Evolutionary conservation across 306 rosid genomes (phyloP).

Genomic region (Castanea crenata): DNA sequence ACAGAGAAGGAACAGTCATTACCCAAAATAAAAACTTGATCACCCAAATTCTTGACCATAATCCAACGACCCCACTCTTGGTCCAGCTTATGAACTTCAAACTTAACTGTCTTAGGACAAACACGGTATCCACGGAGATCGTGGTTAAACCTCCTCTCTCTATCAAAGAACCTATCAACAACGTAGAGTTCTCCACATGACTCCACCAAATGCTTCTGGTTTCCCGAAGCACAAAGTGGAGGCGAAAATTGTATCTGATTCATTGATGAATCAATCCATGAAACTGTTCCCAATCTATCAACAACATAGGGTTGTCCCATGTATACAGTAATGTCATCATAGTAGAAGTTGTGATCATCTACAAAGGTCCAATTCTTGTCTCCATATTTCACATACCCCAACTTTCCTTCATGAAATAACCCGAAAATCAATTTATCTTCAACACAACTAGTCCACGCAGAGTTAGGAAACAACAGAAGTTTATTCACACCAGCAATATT

Average conservation of each 20-base stretch:
- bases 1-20: conserved; percentile 26
- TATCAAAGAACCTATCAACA: conserved; percentile 26
- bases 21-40: conserved; percentile 18
- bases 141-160: neutral
- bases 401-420: neutral
- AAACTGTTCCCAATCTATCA: conserved; percentile 34
- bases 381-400: conserved; percentile 16
- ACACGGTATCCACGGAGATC: neutral
- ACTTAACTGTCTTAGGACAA: neutral
- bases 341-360: conserved; percentile 9
- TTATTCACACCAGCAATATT: neutral
- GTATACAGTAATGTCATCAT: conserved; percentile 31
- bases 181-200: conserved; percentile 38
- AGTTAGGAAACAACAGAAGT: conserved; percentile 15
- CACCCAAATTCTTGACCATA: conserved; percentile 26
- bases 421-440: neutral
- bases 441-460: neutral
- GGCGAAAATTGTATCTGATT: conserved; percentile 38
- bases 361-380: conserved; percentile 12
- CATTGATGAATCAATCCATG: conserved; percentile 25
- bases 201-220: conserved; percentile 37
- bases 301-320: conserved; percentile 33
- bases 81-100: conserved; percentile 36
- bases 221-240: neutral
- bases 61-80: conserved; percentile 38